phyloP scores from a whole-genome alignment of 768 basidiomycete genomes.

The Rhodotorula toruloides region DNA sequence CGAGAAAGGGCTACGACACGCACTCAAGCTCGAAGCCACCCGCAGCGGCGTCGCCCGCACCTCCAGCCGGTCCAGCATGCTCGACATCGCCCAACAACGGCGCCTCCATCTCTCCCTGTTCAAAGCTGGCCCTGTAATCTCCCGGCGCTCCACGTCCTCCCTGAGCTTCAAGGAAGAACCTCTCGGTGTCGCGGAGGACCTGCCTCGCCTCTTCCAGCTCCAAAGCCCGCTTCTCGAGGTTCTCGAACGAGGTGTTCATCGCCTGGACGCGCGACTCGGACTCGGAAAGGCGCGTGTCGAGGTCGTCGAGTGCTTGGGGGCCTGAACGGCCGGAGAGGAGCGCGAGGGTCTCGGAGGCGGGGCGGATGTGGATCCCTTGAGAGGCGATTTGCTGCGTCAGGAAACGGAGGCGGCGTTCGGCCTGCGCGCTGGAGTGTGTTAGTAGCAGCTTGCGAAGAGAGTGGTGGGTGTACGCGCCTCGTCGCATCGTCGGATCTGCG shows the following conservation, averaged over 20 bases:
- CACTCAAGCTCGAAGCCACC: slow-evolving; percentile 74
- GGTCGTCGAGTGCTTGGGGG: slow-evolving; percentile 86
- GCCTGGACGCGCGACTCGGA: slow-evolving; percentile 75
- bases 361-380: slow-evolving; percentile 75
- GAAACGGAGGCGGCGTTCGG: slow-evolving; percentile 88
- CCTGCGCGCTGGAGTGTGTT: slow-evolving; percentile 49
- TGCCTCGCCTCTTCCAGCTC: slow-evolving; percentile 90
- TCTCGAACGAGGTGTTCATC: slow-evolving; percentile 92
- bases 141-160: slow-evolving; percentile 53
- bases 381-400: slow-evolving; percentile 79
- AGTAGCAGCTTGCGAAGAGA: background rate
- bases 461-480: slow-evolving; percentile 11
- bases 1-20: slow-evolving; percentile 41
- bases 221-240: slow-evolving; percentile 72
- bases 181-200: slow-evolving; percentile 88
- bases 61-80: slow-evolving; percentile 58
- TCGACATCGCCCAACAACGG: slow-evolving; percentile 83
- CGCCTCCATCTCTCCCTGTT: slow-evolving; percentile 59
- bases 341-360: slow-evolving; percentile 78
- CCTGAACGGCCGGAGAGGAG: slow-evolving; percentile 86
- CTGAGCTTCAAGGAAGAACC: slow-evolving; percentile 69
- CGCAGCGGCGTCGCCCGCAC: slow-evolving; percentile 43
- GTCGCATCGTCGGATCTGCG: slow-evolving; percentile 64
- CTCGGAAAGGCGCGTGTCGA: slow-evolving; percentile 78
- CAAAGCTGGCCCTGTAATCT: slow-evolving; percentile 81